Evolutionary conservation across 257 asterid genomes (phyloP), one percentile per base, ranked within the genome.

Genomic region (Striga asiatica): DNA sequence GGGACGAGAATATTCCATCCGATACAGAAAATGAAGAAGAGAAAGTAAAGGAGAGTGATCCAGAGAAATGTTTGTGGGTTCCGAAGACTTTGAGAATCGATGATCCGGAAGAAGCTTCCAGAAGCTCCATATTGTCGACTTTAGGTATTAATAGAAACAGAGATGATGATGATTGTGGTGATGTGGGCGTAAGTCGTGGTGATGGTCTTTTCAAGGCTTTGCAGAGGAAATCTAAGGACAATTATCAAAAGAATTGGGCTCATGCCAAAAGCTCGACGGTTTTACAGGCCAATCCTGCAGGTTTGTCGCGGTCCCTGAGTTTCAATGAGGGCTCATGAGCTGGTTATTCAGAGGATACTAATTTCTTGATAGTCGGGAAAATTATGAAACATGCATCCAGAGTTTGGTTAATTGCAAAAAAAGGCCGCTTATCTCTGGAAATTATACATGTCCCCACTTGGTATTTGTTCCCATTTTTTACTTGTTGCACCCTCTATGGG

Each of bases 61-160:
- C 94, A n/a, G 50, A 16, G 48, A 14, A 41, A 41, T 41, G 22
- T 17, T 41, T 41, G 48, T 41, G 48, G 48, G 48, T 41, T 22
- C 48, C 97, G 0, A 85, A 82, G 60, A 82, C 87, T 0, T 73
- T 85, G 82, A 76, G 97, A 70, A 77, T 81, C 14, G 89, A 81
- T 58, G 93, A 89, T 64, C 95, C 88, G 1, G 88, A 80, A 49
- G 97, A 89, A 68, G 93, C 93, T 5, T 93, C 89, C 7, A 89
- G 74, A 77, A 89, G 95, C 59, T 82, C 94, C 0, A 85, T 85
- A 76, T 89, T 94, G 97, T 66, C 76, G 47, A 76, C 95, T 0
- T 72, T 89, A 0, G 97, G 97, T 63, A 85, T 89, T 55, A 73
- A 85, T 69, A 68, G 72, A 4, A 77, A 80, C 20, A 17, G 22